Conservation (phyloP, 306 rosid genomes). For the Glycine latifolia region DNA sequence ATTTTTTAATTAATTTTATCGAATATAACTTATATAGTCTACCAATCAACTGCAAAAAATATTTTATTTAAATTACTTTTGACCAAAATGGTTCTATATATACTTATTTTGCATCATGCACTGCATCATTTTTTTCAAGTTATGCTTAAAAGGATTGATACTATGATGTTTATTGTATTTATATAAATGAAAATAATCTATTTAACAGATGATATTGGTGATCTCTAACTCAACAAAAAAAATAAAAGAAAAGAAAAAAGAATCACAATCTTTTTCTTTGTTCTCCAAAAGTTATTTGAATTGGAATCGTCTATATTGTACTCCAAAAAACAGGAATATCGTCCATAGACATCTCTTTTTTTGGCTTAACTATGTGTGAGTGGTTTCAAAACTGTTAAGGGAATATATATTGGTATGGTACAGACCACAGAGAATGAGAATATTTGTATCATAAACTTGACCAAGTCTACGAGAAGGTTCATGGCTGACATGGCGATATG, state of each 20-base stretch:
- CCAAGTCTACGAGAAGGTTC: slow-evolving; percentile 20
- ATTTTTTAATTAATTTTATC: too few species aligned
- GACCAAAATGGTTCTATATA: not conserved
- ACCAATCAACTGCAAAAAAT: too few species aligned
- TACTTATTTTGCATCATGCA: not conserved
- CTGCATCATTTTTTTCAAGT: slow-evolving; percentile 7
- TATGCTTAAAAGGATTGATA: not conserved
- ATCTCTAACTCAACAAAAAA: not conserved
- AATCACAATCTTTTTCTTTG: not conserved
- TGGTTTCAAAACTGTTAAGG: slow-evolving; percentile 20
- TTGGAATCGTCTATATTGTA: slow-evolving; percentile 16
- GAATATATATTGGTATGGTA: slow-evolving; percentile 52
- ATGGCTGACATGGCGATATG: slow-evolving; percentile 17
- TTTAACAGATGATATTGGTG: too few species aligned
- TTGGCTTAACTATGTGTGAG: not conserved
- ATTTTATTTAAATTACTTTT: too few species aligned
- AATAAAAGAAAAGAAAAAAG: not conserved
- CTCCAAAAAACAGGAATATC: slow-evolving; percentile 7
- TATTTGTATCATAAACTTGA: slow-evolving; percentile 48
- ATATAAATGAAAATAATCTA: too few species aligned
- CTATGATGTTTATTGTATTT: too few species aligned
- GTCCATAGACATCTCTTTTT: not conserved
- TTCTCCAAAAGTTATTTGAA: not conserved
- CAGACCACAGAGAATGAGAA: slow-evolving; percentile 39
- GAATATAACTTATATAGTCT: too few species aligned